Base-by-base conservation (phyloP, 768 basidiomycete species). In the Cystobasidium ongulense region DNA sequence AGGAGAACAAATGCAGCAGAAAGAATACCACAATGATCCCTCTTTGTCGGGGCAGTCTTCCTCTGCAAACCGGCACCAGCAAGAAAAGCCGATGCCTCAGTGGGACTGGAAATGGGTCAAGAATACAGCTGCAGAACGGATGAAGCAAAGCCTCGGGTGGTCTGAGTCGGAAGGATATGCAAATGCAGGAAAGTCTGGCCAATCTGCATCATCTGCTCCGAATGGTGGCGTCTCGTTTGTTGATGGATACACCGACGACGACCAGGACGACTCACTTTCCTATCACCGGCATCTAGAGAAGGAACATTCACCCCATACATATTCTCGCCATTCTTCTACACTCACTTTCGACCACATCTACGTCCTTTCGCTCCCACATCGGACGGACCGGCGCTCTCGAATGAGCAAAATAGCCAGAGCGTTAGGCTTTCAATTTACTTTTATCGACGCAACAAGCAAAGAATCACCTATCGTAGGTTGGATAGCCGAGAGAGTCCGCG, bases 301-400 rank as follows among this genome's bases (percentile, higher is more conserved):
- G 39, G 65, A 62, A 43, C 73, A 74, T 66, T 29, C 73, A 53
- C 41, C 41, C 10, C 54, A 82, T 70, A 81, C 62, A 4, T 74
- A 76, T 27, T 52, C 67, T 25, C 21, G 29, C 1, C 77, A 78
- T 63, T 75, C 76, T 33, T 68, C 76, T 5, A 79, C 79, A 2
- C 72, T 79, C 63, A 76, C 77, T 1, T 79, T 79, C 71, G 73
- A 76, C 63, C 74, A 76, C 61, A 79, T 79, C 59, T 78, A 79
- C 52, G 78, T 80, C 38, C 74, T 80, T 43, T 77, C 76, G 15
- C 54, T 80, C 21, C 72, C 77, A 17, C 57, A 70, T 1, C 74
- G 80, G 4, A 52, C 41, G 31, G 79, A 80, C 54, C 72, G 80
- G 7, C 57, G 79, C 1, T 50, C 64, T n/a, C 73, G 76, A 63